Conservation (phyloP, 1,284 basidiomycete species). For the Acaromyces ingoldii region DNA sequence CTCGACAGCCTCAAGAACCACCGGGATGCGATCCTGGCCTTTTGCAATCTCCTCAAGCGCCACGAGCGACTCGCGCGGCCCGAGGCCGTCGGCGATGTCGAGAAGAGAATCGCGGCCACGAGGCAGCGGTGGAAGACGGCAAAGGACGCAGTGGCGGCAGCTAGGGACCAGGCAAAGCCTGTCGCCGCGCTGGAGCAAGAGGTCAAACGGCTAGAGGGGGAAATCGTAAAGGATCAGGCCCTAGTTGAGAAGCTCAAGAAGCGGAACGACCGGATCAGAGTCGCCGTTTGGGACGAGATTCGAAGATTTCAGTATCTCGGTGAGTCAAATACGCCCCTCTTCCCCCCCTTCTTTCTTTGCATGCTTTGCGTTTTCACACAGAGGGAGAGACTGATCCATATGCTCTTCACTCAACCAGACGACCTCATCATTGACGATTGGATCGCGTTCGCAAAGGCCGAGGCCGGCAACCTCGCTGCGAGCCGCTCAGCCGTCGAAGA, state of each 20-base stretch:
- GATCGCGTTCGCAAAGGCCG: neutral
- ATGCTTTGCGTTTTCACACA: no score
- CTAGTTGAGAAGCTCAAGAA: neutral
- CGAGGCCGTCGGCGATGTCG: neutral
- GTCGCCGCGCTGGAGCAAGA: neutral
- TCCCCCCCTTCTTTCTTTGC: no score
- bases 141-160: neutral
- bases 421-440: slow-evolving; percentile 1
- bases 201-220: neutral
- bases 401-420: no score
- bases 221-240: slow-evolving; percentile 1
- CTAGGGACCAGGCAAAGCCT: neutral
- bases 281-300: slow-evolving; percentile 6
- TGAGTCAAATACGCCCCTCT: no score
- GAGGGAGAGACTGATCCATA: no score
- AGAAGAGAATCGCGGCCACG: neutral
- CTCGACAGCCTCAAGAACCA: slow-evolving; percentile 3
- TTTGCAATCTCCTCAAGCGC: slow-evolving; percentile 1
- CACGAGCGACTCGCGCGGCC: neutral
- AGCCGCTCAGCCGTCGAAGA: slow-evolving; percentile 1
- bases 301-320: neutral
- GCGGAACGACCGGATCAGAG: neutral
- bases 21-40: neutral
- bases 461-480: neutral
- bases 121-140: slow-evolving; percentile 1